Percentiles rank a stretch among this genome's conserved stretches.
phyloP scores from a whole-genome alignment of 1,139 yeast genomes.

The Yamadazyma dendronema region DNA sequence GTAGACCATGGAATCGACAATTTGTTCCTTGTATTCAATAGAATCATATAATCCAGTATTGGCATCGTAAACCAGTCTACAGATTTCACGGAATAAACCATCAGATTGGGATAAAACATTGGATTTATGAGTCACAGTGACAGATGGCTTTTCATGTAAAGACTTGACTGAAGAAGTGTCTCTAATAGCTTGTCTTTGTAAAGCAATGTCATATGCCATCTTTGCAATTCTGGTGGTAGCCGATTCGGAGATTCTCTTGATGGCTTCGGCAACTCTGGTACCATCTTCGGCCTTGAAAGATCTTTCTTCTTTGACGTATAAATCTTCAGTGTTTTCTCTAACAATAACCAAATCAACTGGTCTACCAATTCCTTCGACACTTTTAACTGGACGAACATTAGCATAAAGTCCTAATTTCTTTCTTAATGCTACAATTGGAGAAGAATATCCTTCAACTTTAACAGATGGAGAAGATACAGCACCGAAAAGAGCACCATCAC shows the following conservation, averaged over 20 bases:
- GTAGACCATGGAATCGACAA: constrained; percentile 98
- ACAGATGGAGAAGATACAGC: constrained; percentile 94
- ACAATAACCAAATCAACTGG: constrained; percentile 97
- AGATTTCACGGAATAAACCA: constrained; percentile 93
- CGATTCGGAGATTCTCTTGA: constrained; percentile 86
- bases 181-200: constrained; percentile 83
- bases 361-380: constrained; percentile 78
- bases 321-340: constrained; percentile 96
- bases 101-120: constrained; percentile 90
- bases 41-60: constrained; percentile 55
- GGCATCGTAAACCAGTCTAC: constrained; percentile 72
- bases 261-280: constrained; percentile 92
- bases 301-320: constrained; percentile 90
- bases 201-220: constrained; percentile 89
- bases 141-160: constrained; percentile 57
- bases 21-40: constrained; percentile 83
- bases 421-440: constrained; percentile 96
- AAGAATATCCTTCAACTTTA: constrained; percentile 94
- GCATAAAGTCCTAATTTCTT: constrained; percentile 93
- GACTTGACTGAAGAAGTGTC: constrained; percentile 42
- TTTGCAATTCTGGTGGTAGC: constrained; percentile 86
- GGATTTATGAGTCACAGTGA: constrained; percentile 95
- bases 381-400: constrained; percentile 95
- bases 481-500: constrained; percentile 97
- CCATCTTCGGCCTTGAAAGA: constrained; percentile 68